Percentiles rank a stretch among this genome's conserved stretches.
These are phyloP conservation scores for Penicillium sp. DNA, from an alignment of 2,329 filamentous ascomycete genomes.

Conservation along the genomic window DNA sequence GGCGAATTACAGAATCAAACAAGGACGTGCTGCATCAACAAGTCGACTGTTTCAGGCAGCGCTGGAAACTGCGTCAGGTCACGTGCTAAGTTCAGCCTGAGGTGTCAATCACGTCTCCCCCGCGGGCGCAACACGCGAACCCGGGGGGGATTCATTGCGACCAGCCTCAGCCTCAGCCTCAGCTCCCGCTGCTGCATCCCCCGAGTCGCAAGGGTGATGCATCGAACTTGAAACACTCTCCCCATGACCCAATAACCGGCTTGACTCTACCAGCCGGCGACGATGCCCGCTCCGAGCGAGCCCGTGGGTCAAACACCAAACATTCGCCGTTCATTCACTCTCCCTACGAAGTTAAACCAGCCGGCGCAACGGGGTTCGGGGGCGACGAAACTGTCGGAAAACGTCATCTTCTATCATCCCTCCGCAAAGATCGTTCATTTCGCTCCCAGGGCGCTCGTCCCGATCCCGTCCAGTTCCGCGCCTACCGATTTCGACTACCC, in stretches of 20 bases:
- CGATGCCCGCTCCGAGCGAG: constrained; percentile 39
- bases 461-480: constrained; percentile 48
- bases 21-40: background rate
- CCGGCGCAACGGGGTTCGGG: constrained; percentile 33
- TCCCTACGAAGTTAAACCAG: constrained; percentile 40
- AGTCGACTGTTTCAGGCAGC: constrained; percentile 13
- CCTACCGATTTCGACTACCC: constrained; percentile 52
- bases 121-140: constrained; percentile 10
- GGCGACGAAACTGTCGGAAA: constrained; percentile 36
- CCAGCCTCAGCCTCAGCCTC: constrained; percentile 8
- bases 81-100: constrained; percentile 4
- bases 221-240: background rate
- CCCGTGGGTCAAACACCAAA: constrained; percentile 31
- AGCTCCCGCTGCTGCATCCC: background rate
- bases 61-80: constrained; percentile 14
- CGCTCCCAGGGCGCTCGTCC: constrained; percentile 47
- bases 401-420: constrained; percentile 70
- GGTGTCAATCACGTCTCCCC: constrained; percentile 9
- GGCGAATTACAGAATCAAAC: background rate
- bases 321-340: constrained; percentile 41
- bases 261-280: constrained; percentile 22
- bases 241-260: constrained; percentile 5
- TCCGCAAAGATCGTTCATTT: constrained; percentile 74
- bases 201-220: constrained; percentile 8
- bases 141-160: background rate